These are phyloP conservation scores for Talaromyces rugulosus DNA, from an alignment of 2,329 filamentous ascomycete genomes.

Conservation along the genomic window DNA sequence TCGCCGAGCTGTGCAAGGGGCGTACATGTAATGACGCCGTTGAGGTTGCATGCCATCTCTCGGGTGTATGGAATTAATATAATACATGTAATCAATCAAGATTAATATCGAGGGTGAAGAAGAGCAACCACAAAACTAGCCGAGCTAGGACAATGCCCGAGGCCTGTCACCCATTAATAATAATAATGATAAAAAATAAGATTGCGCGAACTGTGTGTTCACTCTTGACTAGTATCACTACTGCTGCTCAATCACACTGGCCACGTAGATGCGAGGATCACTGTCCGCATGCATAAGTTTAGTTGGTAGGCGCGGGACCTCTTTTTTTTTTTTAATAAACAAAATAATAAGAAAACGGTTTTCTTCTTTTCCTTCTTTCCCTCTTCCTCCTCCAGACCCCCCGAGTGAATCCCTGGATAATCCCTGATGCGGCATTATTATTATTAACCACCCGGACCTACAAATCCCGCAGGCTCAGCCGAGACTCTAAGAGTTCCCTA, in stretches of 20 bases:
- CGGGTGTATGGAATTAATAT: too few relatives aligned
- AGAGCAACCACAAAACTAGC: too few relatives aligned
- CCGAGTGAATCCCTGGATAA: not conserved
- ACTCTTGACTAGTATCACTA: not conserved
- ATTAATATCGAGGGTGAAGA: too few relatives aligned
- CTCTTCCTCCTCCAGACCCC: too few relatives aligned
- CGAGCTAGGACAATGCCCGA: too few relatives aligned
- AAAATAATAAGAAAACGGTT: not conserved
- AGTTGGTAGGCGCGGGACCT: not conserved
- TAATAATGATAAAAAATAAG: not conserved
- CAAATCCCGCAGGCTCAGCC: not conserved
- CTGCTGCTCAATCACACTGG: not conserved
- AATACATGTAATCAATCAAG: not conserved
- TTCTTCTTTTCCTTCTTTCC: not conserved
- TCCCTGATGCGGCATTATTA: not conserved
- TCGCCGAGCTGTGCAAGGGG: not conserved
- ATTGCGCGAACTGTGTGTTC: not conserved
- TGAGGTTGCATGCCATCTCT: not conserved
- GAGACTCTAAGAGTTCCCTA: not conserved
- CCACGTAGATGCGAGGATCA: not conserved
- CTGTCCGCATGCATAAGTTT: not conserved
- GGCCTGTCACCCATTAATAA: not conserved
- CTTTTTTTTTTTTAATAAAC: not conserved
- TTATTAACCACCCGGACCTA: not conserved
- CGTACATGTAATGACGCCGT: not conserved